These are phyloP conservation scores for Mortierella antarctica DNA, from an alignment of 192 early-diverging fungal genomes.

Conservation along the genomic window DNA sequence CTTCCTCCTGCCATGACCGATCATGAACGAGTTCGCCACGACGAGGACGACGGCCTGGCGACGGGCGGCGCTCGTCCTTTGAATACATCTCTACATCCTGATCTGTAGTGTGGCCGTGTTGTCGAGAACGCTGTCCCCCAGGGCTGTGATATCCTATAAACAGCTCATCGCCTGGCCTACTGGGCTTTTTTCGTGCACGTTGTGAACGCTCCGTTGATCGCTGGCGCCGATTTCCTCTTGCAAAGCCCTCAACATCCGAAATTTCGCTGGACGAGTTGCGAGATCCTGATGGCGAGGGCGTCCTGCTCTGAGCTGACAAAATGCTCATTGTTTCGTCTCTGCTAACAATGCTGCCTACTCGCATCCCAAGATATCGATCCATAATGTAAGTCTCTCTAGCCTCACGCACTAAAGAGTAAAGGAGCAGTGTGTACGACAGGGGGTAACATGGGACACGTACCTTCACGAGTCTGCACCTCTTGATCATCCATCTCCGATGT, in stretches of 20 bases:
- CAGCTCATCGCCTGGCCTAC: slow-evolving; percentile 39
- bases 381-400: neutral
- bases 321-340: slow-evolving; percentile 51
- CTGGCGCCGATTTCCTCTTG: slow-evolving; percentile 22
- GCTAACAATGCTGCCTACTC: slow-evolving; percentile 38
- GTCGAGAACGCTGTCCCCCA: slow-evolving; percentile 4
- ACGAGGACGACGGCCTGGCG: slow-evolving; percentile 15
- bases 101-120: slow-evolving; percentile 4
- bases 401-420: neutral
- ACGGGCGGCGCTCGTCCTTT: slow-evolving; percentile 19
- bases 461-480: slow-evolving; percentile 38
- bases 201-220: slow-evolving; percentile 24
- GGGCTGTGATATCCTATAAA: slow-evolving; percentile 28
- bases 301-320: slow-evolving; percentile 34
- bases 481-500: slow-evolving; percentile 37
- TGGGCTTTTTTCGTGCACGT: slow-evolving; percentile 24
- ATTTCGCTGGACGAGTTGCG: slow-evolving; percentile 30
- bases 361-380: neutral
- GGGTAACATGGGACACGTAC: slow-evolving; percentile 1
- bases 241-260: slow-evolving; percentile 41
- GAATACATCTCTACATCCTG: slow-evolving; percentile 31
- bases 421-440: neutral
- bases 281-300: slow-evolving; percentile 35
- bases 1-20: slow-evolving; percentile 16
- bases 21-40: slow-evolving; percentile 18